Conservation (phyloP, 2,329 filamentous ascomycete species). For the Calonectria hawksworthii region DNA sequence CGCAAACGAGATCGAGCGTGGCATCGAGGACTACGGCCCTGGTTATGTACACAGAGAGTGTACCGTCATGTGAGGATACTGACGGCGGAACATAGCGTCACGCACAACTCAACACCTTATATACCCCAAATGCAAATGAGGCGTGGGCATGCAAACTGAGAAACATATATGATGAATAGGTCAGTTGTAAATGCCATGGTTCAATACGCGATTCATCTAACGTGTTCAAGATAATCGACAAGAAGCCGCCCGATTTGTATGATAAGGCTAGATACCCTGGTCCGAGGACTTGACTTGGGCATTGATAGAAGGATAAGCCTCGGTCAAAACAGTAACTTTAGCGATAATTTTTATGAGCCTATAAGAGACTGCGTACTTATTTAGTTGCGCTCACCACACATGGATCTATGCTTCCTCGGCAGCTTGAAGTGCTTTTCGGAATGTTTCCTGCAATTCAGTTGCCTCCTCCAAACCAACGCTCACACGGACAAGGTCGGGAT, state of each 20-base stretch:
- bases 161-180: not conserved
- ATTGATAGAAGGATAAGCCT: slow-evolving; percentile 7
- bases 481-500: slow-evolving; percentile 83
- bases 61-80: slow-evolving; percentile 66
- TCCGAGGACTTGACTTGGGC: not conserved
- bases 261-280: not conserved
- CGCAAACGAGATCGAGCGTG: slow-evolving; percentile 82
- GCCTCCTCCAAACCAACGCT: slow-evolving; percentile 92
- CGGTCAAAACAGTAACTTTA: not conserved
- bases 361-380: not conserved
- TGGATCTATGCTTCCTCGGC: slow-evolving; percentile 52
- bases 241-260: not conserved
- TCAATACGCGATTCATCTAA: slow-evolving; percentile 21
- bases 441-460: slow-evolving; percentile 72
- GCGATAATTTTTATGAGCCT: not conserved
- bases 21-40: slow-evolving; percentile 79
- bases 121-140: not conserved
- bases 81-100: too few relatives aligned
- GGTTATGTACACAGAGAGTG: slow-evolving; percentile 73
- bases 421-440: slow-evolving; percentile 78
- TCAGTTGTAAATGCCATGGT: slow-evolving; percentile 11
- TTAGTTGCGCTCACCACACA: not conserved
- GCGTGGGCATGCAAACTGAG: not conserved
- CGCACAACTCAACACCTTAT: not conserved
- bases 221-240: not conserved